These are phyloP conservation scores for Coprinopsis marcescibilis DNA, from an alignment of 768 basidiomycete genomes.

Conservation along the genomic window DNA sequence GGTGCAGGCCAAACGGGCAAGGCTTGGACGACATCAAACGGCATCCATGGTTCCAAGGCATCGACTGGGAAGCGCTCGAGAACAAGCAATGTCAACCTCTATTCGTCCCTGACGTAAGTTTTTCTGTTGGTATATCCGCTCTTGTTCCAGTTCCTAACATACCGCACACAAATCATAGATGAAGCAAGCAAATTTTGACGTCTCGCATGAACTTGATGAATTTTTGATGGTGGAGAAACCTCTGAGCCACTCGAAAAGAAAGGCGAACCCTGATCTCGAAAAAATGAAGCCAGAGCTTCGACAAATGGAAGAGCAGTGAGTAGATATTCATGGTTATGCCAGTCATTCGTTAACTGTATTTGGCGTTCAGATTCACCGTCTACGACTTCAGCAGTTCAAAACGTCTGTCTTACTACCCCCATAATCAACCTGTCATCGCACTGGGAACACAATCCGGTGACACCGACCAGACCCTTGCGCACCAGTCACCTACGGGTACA, in stretches of 20 bases:
- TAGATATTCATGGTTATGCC: too few relatives aligned
- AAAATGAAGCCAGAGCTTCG: slow-evolving; percentile 89
- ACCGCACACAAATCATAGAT: slow-evolving; percentile 49
- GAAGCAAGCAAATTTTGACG: slow-evolving; percentile 97
- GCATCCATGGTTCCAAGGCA: slow-evolving; percentile 79
- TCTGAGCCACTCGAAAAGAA: slow-evolving; percentile 90
- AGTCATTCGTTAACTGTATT: too few relatives aligned
- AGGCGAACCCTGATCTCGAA: slow-evolving; percentile 77
- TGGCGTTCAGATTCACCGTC: slow-evolving; percentile 77
- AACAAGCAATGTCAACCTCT: slow-evolving; percentile 69
- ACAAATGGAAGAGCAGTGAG: slow-evolving; percentile 89
- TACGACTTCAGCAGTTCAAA: slow-evolving; percentile 77
- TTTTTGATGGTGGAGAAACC: slow-evolving; percentile 97
- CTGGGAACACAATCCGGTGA: slow-evolving; percentile 34
- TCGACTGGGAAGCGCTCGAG: slow-evolving; percentile 79
- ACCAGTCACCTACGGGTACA: slow-evolving; percentile 35
- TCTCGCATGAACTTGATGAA: slow-evolving; percentile 95
- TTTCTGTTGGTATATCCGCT: background rate
- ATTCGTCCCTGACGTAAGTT: slow-evolving; percentile 88
- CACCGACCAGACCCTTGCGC: slow-evolving; percentile 35
- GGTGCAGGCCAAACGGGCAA: slow-evolving; percentile 63
- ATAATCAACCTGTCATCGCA: slow-evolving; percentile 59
- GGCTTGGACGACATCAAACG: slow-evolving; percentile 73
- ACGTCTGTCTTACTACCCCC: slow-evolving; percentile 83
- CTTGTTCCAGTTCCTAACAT: background rate